Percentiles rank a stretch among this genome's conserved stretches.
Evolutionary conservation across 495 filamentous ascomycete genomes (phyloP).

Genomic region (Tuber calosporum): DNA sequence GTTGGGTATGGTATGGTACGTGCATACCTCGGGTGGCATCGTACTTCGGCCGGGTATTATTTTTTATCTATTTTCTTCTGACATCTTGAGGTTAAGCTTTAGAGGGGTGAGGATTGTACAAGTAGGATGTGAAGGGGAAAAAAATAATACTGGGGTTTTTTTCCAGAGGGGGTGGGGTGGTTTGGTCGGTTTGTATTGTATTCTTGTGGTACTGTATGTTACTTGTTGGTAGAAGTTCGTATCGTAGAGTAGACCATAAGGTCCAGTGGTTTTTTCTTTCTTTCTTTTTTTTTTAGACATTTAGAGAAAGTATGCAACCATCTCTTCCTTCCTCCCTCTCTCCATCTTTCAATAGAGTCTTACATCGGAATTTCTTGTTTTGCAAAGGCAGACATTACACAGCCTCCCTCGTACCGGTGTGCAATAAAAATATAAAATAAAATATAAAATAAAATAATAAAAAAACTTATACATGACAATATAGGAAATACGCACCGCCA

Average conservation of each 20-base stretch:
- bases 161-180: too few relatives aligned
- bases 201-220: background rate
- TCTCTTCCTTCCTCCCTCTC: background rate
- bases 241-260: background rate
- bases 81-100: too few relatives aligned
- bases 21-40: too few relatives aligned
- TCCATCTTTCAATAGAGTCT: background rate
- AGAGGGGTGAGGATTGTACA: background rate
- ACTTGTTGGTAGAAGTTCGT: too few relatives aligned
- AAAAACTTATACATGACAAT: background rate
- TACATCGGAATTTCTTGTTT: background rate
- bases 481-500: background rate
- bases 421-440: too few relatives aligned
- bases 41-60: background rate
- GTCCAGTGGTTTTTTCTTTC: background rate
- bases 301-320: background rate
- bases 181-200: too few relatives aligned
- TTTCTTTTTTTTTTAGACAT: background rate
- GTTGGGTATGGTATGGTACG: too few relatives aligned
- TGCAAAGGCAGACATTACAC: background rate
- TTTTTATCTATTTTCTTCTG: too few relatives aligned
- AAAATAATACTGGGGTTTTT: too few relatives aligned
- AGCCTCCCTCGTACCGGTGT: background rate
- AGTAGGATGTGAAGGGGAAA: too few relatives aligned
- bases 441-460: too few relatives aligned